phyloP scores from a whole-genome alignment of 768 basidiomycete genomes.

The Naganishia onofrii region DNA sequence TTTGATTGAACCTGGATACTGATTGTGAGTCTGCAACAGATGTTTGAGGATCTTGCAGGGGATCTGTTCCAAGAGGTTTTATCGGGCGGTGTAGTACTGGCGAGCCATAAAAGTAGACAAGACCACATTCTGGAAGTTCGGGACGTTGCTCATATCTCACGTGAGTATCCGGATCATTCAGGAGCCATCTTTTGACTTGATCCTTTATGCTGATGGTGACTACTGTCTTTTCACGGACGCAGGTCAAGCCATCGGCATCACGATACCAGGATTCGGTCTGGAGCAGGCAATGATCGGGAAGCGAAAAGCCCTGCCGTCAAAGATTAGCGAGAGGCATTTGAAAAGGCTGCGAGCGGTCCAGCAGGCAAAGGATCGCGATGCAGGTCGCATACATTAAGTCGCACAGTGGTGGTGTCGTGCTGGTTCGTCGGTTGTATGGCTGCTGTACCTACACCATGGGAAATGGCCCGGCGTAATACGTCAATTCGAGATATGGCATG shows the following conservation, averaged over 20 bases:
- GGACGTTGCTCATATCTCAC: constrained; percentile 4
- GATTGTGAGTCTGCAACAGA: neutral
- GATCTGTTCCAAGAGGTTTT: constrained; percentile 9
- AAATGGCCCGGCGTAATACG: too few relatives aligned
- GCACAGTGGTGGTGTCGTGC: too few relatives aligned
- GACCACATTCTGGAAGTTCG: neutral
- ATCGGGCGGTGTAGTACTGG: constrained; percentile 1
- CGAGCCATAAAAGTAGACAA: neutral
- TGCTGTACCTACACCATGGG: too few relatives aligned
- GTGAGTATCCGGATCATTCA: neutral
- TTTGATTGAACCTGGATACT: neutral
- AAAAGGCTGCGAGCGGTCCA: constrained; percentile 18
- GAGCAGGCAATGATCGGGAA: constrained; percentile 21
- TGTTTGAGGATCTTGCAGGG: constrained; percentile 6
- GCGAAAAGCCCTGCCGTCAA: constrained; percentile 14
- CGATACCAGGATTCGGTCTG: constrained; percentile 14
- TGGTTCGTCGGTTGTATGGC: too few relatives aligned
- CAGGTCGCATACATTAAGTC: constrained; percentile 2
- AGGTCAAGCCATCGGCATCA: constrained; percentile 18
- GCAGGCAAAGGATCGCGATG: constrained; percentile 9
- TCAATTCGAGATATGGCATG: too few relatives aligned
- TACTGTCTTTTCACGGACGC: neutral
- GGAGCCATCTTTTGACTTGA: too few relatives aligned
- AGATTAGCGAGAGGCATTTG: constrained; percentile 13
- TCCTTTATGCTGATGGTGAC: neutral